Evolutionary conservation across 352 stramenopile species (phyloP).

Genomic region (Achlya hypogyna): DNA sequence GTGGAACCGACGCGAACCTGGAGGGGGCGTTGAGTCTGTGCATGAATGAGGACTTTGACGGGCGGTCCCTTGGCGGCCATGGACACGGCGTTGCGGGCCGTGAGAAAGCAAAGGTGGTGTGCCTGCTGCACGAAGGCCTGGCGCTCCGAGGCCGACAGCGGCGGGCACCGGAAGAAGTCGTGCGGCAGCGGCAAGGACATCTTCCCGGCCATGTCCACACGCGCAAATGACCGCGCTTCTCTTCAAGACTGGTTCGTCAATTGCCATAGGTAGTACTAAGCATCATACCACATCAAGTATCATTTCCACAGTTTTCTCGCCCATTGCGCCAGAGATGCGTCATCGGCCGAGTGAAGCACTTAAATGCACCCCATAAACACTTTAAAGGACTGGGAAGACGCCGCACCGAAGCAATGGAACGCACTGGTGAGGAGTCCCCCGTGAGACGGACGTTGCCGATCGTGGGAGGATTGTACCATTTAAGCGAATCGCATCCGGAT

Average conservation of each 20-base stretch:
- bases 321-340: too few relatives aligned
- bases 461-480: too few relatives aligned
- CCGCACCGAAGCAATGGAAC: too few relatives aligned
- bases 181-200: slow-evolving; percentile 43
- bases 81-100: slow-evolving; percentile 42
- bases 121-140: slow-evolving; percentile 60
- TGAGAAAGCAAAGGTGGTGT: slow-evolving; percentile 70
- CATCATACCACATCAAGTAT: not conserved
- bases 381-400: too few relatives aligned
- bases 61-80: not conserved
- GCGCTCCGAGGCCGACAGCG: slow-evolving; percentile 47
- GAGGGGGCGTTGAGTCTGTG: not conserved
- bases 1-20: not conserved
- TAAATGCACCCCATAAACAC: too few relatives aligned
- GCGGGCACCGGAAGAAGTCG: slow-evolving; percentile 57
- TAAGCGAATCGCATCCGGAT: too few relatives aligned
- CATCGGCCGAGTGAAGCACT: too few relatives aligned
- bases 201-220: not conserved
- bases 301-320: too few relatives aligned
- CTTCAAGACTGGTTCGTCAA: not conserved
- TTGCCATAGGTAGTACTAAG: not conserved
- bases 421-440: too few relatives aligned
- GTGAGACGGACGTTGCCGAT: too few relatives aligned
- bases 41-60: not conserved
- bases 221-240: not conserved